A percentile compares a stretch with the other conserved stretches of the same genome.
Evolutionary conservation across 352 stramenopile genomes (phyloP).

Genomic region (Pythium aphanidermatum): DNA sequence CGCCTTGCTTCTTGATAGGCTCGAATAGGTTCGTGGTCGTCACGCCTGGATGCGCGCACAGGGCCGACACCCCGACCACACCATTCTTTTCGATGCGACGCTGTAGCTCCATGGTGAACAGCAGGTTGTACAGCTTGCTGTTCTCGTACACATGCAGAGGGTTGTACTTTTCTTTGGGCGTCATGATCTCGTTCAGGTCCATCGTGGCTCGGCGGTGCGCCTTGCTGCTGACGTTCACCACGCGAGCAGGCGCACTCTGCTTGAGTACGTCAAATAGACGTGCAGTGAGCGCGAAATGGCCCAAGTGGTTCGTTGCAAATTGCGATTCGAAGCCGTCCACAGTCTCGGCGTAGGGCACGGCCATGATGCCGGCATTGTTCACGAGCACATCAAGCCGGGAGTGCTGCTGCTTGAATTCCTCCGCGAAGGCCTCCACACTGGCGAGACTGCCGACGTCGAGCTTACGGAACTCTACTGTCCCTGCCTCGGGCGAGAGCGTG

Average conservation of each 20-base stretch:
- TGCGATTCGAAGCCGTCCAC: no score
- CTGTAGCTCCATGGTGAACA: conserved; percentile 43
- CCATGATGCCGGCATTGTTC: no score
- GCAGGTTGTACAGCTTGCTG: conserved; percentile 41
- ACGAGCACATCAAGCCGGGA: conserved; percentile 19
- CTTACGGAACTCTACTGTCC: conserved; percentile 12
- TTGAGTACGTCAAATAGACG: conserved; percentile 19
- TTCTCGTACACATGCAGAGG: conserved; percentile 19
- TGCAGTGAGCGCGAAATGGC: conserved; percentile 23
- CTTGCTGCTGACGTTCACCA: conserved; percentile 36
- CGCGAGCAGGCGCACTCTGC: conserved; percentile 10
- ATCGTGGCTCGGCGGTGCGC: conserved; percentile 29
- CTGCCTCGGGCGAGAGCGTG: conserved; percentile 17
- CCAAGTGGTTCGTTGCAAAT: no score
- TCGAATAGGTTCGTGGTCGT: conserved; percentile 25
- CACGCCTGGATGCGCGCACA: conserved; percentile 29
- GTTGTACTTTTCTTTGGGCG: conserved; percentile 27
- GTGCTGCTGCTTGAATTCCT: conserved; percentile 10
- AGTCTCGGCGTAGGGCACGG: no score
- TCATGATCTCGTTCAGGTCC: conserved; percentile 26
- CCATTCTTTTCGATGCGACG: conserved; percentile 20
- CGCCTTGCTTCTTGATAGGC: no score
- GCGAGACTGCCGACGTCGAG: conserved; percentile 16
- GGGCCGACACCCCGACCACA: conserved; percentile 17
- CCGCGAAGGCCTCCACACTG: conserved; percentile 16